Percentiles rank a stretch among this genome's conserved stretches.
Conservation (phyloP, 139 green algal genomes). For the Picochlorum sp. region DNA sequence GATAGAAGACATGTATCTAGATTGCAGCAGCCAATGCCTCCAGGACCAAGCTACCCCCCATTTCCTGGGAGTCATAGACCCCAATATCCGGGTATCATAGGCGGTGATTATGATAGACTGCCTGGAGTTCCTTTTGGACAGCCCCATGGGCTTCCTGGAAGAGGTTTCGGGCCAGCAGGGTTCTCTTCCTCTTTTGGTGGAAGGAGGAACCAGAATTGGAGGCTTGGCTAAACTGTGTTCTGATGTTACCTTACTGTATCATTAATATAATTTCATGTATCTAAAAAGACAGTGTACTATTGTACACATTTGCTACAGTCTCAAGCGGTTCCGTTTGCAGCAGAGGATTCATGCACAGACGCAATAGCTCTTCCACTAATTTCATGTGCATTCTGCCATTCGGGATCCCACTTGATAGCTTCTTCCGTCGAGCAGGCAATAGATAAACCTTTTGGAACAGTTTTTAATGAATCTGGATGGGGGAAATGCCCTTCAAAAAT, state of each 20-base stretch:
- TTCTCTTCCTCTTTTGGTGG: no score
- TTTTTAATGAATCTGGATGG: conserved; percentile 46
- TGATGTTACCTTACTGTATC: neutral
- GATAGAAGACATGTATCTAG: no score
- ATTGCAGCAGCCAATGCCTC: no score
- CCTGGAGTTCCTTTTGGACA: conserved; percentile 9
- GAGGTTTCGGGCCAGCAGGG: neutral
- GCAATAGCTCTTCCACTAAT: conserved; percentile 59
- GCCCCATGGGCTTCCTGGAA: neutral
- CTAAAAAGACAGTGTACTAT: no score
- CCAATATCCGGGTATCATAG: conserved; percentile 9
- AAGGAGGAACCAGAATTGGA: neutral
- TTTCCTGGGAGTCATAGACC: neutral
- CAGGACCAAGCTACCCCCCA: neutral
- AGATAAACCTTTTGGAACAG: conserved; percentile 55
- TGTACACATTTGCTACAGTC: no score
- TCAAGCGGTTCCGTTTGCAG: neutral
- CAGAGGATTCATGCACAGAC: conserved; percentile 27
- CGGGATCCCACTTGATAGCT: conserved; percentile 53
- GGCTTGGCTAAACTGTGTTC: neutral
- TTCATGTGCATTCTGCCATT: conserved; percentile 57
- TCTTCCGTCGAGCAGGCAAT: conserved; percentile 66
- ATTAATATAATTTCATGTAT: no score
- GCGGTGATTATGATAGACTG: conserved; percentile 35
- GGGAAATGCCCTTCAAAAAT: conserved; percentile 89